Percentiles rank a stretch among this genome's conserved stretches.
phyloP scores from a whole-genome alignment of 768 basidiomycete genomes.

The Lactifluus echinatus region DNA sequence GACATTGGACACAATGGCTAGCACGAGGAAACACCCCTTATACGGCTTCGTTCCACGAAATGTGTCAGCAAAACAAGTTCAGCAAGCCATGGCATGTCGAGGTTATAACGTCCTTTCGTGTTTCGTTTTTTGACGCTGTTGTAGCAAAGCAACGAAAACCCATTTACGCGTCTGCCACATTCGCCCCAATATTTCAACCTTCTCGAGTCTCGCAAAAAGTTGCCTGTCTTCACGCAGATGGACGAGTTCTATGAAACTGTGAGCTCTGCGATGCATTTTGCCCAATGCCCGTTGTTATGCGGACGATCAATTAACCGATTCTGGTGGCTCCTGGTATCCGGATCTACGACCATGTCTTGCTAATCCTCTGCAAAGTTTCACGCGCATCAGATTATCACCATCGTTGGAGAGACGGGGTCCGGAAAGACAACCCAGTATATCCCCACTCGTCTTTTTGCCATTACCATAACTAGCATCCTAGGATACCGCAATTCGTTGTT shows the following conservation, averaged over 20 bases:
- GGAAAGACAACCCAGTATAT: constrained; percentile 93
- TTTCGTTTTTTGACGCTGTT: not conserved
- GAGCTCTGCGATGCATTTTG: constrained; percentile 28
- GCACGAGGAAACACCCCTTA: constrained; percentile 27
- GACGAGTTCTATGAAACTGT: constrained; percentile 85
- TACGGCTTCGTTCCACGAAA: constrained; percentile 39
- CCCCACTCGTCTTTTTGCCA: not conserved
- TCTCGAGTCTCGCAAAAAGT: constrained; percentile 70
- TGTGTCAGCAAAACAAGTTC: constrained; percentile 33
- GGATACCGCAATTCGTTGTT: constrained; percentile 94
- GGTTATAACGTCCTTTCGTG: not conserved
- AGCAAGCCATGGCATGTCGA: constrained; percentile 33
- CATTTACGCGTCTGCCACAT: constrained; percentile 78
- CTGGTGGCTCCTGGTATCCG: too few relatives aligned
- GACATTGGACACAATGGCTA: constrained; percentile 3
- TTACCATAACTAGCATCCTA: constrained; percentile 24
- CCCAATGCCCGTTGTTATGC: too few relatives aligned
- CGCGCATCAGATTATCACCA: constrained; percentile 76
- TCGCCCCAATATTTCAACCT: constrained; percentile 80
- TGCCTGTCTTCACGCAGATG: constrained; percentile 92
- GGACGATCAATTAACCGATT: too few relatives aligned
- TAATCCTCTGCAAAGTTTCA: constrained; percentile 44
- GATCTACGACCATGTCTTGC: constrained; percentile 9
- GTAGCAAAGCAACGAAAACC: constrained; percentile 74
- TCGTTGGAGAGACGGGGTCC: constrained; percentile 92